Evolutionary conservation across 257 asterid species (phyloP).

Genomic region (Solanum medicagineum): DNA sequence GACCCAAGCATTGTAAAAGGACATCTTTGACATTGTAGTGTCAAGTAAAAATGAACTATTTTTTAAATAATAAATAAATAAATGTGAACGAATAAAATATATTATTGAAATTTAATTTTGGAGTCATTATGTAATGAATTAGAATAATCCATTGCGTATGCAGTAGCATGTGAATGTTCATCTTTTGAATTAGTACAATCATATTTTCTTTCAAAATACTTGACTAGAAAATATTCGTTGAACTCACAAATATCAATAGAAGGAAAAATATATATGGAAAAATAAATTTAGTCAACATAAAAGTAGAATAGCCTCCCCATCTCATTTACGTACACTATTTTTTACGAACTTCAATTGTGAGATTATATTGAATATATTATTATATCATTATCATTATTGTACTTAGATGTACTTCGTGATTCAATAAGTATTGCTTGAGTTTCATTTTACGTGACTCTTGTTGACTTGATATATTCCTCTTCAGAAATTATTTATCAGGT

Average conservation of each 20-base stretch:
- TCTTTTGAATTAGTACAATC: not conserved
- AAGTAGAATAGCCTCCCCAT: not conserved
- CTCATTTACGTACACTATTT: no score
- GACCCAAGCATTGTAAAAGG: not conserved
- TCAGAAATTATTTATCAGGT: no score
- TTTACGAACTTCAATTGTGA: accelerated
- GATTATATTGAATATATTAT: not conserved
- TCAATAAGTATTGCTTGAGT: no score
- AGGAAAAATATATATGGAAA: not conserved
- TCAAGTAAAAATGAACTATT: not conserved
- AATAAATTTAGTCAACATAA: not conserved
- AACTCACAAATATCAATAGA: not conserved
- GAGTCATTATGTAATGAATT: not conserved
- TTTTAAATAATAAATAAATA: accelerated
- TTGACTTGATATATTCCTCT: not conserved
- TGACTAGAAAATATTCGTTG: not conserved
- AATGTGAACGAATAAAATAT: no score
- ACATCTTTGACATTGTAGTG: not conserved
- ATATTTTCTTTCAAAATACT: not conserved
- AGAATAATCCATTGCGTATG: not conserved
- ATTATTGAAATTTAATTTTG: not conserved
- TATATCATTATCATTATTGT: no score
- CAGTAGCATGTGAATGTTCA: not conserved
- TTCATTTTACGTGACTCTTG: not conserved
- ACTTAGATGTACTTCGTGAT: not conserved